Base-by-base conservation (phyloP, 805 yeast genomes). In the Candida silvatica region DNA sequence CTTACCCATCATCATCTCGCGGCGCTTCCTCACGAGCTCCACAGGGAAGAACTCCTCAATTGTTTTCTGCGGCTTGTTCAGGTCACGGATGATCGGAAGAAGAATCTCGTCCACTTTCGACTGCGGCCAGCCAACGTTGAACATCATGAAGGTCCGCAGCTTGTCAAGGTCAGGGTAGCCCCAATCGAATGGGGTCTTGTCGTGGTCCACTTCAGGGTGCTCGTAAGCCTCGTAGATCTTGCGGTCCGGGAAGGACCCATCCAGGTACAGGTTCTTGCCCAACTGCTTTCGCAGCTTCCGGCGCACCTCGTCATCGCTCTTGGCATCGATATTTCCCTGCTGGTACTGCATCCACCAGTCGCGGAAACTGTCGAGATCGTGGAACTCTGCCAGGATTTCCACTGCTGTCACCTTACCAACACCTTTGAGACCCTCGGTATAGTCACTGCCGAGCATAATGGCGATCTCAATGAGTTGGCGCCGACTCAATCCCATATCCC, bases 371-470 rank as follows among this genome's bases (percentile, higher is more conserved):
- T 48, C 41, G 27, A 74, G 37, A 19, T 43, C 40, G 1, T 71
- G 75, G 58, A 90, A 92, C 46, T 88, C 94, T 0, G 94, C 95
- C 24, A 92, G 48, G 15, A 92, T 72, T 54, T 92, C 97, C 74
- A 86, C 74, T 0, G 95, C 92, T 15, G 80, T 69, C 1, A 92
- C 97, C 0, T 96, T 96, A 1, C 99, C 99, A 40, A 92, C 70
- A 3, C 97, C 95, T 38, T 83, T 80, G 24, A 92, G 59, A 0
- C 99, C 99, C 35, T 80, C 84, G 0, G 98, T 88, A 53, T 92
- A 92, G 59, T 92, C 98, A 56, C 96, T 85, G 0, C 99, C 99
- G 16, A 92, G 59, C 18, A 92, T 57, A 32, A 78, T 67, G 0
- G 97, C 98, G 40, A 92, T 58, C 29, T 83, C 86, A 20, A 92